phyloP scores from a whole-genome alignment of 495 filamentous ascomycete species.

The Penicillium parvum region DNA sequence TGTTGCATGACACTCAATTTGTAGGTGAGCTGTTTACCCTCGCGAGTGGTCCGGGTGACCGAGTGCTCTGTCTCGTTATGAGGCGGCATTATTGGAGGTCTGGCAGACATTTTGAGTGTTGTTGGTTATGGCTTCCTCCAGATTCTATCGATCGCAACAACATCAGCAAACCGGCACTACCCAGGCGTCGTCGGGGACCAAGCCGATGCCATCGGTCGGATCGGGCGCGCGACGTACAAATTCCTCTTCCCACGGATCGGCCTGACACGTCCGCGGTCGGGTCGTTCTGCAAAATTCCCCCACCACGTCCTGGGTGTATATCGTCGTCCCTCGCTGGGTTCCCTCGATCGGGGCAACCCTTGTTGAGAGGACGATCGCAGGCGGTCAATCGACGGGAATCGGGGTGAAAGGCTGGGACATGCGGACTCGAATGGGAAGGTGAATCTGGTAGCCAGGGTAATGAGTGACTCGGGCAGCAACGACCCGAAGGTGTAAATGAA shows the following conservation, averaged over 20 bases:
- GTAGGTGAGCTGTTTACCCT: conserved; percentile 79
- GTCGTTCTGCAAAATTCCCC: background rate
- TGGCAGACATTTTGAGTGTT: conserved; percentile 28
- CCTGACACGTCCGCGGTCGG: background rate
- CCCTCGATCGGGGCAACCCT: conserved; percentile 6
- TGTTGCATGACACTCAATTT: conserved; percentile 85
- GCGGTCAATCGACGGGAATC: conserved; percentile 12
- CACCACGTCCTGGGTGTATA: background rate
- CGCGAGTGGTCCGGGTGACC: conserved; percentile 64
- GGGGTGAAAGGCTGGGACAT: conserved; percentile 1
- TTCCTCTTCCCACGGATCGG: conserved; percentile 1
- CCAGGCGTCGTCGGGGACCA: background rate
- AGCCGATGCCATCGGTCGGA: background rate
- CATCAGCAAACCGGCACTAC: conserved; percentile 8
- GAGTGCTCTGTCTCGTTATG: conserved; percentile 56
- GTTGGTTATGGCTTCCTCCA: background rate
- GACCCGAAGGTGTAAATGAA: background rate
- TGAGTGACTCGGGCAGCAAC: no score
- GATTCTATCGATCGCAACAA: conserved; percentile 11
- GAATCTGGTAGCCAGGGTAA: no score
- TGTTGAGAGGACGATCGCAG: conserved; percentile 8
- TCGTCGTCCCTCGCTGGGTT: background rate
- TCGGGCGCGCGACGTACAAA: conserved; percentile 12
- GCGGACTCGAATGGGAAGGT: conserved; percentile 3
- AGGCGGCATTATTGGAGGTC: conserved; percentile 32